Base-by-base conservation (phyloP, 1,284 basidiomycete genomes). In the Cutaneotrichosporon cutaneum region DNA sequence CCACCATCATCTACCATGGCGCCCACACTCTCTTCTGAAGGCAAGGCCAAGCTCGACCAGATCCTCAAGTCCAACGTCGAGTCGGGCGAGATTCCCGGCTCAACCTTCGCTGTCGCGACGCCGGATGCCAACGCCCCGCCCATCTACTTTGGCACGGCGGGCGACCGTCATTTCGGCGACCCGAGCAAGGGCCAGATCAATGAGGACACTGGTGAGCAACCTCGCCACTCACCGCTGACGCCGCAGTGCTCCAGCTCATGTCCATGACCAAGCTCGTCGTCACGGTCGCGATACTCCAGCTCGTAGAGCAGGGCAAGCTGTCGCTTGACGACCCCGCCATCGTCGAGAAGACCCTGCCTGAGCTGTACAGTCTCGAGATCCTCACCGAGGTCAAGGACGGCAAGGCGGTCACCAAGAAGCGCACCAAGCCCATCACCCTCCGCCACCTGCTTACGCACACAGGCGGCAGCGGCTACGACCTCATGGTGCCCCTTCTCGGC, bases 201-300 rank as follows among this genome's bases (percentile, higher is more conserved):
- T 52, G 60, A 64, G 44, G 63, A 73, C 53, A 76, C 74, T 9
- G 59, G 75, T 77, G 61, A 56, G 71, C 16, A 10, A 22, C 26
- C 5, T 5, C 13, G 30, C 32, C 9, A 9, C n/a, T 13, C n/a
- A 13, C 30, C 14, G 27, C 55, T 58, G 24, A 56, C 54, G 4
- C 33, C 9, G 2, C 58, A 74, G 74, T 61, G 2, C 59, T 72
- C 4, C 70, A 75, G 62, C 58, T 74, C 22, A 74, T 73, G 60
- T 75, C 73, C 1, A 70, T 69, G 64, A 71, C 72, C 52, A 77
- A 76, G 64, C 65, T 76, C 3, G 68, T 75, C 22, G 55, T 57
- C 14, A 18, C 61, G 13, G 24, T 66, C 6, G 56, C 62, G 0
- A 53, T 42, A 0, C 57, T 66, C 13, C 61, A 63, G 45, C 65